phyloP scores from a whole-genome alignment of 495 filamentous ascomycete genomes.

The Penicillium lagena region DNA sequence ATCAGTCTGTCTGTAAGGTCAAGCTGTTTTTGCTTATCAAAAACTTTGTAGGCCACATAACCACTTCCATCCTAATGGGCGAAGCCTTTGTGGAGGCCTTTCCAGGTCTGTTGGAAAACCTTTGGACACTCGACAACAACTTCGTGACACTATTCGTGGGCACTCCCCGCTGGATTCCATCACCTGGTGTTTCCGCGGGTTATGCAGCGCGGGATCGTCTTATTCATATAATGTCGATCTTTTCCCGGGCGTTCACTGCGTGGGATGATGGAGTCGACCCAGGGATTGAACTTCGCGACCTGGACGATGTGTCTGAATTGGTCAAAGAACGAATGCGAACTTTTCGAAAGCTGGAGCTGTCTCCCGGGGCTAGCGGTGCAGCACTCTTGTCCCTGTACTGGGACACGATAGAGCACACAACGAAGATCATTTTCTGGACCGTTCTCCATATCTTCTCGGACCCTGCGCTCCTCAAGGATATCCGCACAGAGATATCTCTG shows the following conservation, averaged over 20 bases:
- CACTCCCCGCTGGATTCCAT: constrained; percentile 44
- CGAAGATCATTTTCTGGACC: constrained; percentile 51
- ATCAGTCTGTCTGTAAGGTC: constrained; percentile 37
- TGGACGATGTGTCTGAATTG: constrained; percentile 46
- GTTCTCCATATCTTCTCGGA: constrained; percentile 46
- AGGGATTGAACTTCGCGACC: constrained; percentile 43
- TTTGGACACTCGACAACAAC: constrained; percentile 50
- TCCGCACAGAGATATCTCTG: constrained; percentile 47
- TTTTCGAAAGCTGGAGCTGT: constrained; percentile 28
- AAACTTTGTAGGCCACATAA: constrained; percentile 46
- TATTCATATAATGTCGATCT: constrained; percentile 35
- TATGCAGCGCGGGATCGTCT: constrained; percentile 47
- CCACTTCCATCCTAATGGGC: constrained; percentile 49
- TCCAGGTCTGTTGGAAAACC: constrained; percentile 43
- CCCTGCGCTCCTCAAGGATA: constrained; percentile 33
- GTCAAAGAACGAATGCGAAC: constrained; percentile 37
- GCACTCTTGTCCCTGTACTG: constrained; percentile 42
- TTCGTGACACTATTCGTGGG: constrained; percentile 46
- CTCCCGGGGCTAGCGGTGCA: constrained; percentile 24
- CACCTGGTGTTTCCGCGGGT: constrained; percentile 43
- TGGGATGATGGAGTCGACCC: constrained; percentile 39
- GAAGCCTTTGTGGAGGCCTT: constrained; percentile 48
- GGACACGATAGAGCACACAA: constrained; percentile 46
- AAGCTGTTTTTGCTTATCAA: constrained; percentile 48
- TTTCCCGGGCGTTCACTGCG: constrained; percentile 44